A percentile compares a stretch with the other conserved stretches of the same genome.
These are phyloP conservation scores for Talaromyces sp. DNA, from an alignment of 2,329 filamentous ascomycete species.

Conservation along the genomic window DNA sequence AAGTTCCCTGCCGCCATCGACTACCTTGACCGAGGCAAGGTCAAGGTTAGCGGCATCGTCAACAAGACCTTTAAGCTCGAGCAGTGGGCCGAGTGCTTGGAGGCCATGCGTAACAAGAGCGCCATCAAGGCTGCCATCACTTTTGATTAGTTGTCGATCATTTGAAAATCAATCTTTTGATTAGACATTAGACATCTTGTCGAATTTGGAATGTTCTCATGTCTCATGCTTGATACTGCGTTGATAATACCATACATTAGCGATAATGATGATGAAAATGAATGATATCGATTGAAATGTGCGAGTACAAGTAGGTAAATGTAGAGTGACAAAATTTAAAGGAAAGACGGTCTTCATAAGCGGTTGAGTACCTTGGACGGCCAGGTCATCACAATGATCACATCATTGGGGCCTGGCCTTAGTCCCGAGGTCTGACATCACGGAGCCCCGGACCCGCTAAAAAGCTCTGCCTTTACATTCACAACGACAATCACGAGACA, in stretches of 20 bases:
- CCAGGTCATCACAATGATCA: conserved; percentile 6
- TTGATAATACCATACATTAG: conserved; percentile 6
- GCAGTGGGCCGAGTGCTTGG: conserved; percentile 66
- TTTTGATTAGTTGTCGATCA: conserved; percentile 52
- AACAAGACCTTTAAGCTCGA: conserved; percentile 73
- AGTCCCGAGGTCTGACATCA: conserved; percentile 1
- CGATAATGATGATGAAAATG: conserved; percentile 12
- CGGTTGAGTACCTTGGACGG: conserved; percentile 8
- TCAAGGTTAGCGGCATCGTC: conserved; percentile 61
- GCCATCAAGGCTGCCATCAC: conserved; percentile 73
- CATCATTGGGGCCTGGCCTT: neutral
- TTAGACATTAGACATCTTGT: neutral
- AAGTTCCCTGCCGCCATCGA: conserved; percentile 63
- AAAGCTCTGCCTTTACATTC: neutral
- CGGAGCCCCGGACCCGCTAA: neutral
- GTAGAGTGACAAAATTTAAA: neutral
- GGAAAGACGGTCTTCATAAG: neutral
- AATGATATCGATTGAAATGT: neutral
- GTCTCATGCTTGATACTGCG: conserved; percentile 4
- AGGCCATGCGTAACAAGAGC: conserved; percentile 68
- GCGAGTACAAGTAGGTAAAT: neutral
- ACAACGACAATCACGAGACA: neutral
- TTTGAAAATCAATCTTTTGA: neutral
- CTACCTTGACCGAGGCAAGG: conserved; percentile 47
- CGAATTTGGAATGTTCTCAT: neutral